A percentile compares a stretch with the other conserved stretches of the same genome.
Conservation (phyloP, 768 basidiomycete species). For the Lentinula sp. region DNA sequence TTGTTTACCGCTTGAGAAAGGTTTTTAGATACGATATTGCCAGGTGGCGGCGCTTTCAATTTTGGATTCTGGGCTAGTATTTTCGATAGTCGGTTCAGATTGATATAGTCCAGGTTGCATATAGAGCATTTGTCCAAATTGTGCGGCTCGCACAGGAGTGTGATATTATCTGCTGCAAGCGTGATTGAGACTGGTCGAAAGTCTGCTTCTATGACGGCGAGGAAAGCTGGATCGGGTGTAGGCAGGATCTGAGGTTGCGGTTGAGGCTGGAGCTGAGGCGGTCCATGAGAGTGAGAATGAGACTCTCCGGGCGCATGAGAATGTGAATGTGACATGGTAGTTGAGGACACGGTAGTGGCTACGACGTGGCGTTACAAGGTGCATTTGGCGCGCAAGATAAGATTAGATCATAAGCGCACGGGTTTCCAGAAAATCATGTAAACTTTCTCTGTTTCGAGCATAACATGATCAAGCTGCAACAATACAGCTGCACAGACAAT, state of each 20-base stretch:
- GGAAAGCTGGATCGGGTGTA: constrained; percentile 63
- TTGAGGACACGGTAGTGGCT: neutral
- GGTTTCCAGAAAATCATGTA: too few relatives aligned
- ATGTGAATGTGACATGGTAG: constrained; percentile 60
- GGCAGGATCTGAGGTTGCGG: constrained; percentile 31
- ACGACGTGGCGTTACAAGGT: neutral
- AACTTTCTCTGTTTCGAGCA: too few relatives aligned
- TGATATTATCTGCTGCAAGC: constrained; percentile 42
- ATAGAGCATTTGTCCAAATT: constrained; percentile 66
- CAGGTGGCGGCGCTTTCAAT: constrained; percentile 69
- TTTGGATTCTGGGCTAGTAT: constrained; percentile 64
- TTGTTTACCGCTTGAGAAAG: constrained; percentile 67
- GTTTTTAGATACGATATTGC: constrained; percentile 68
- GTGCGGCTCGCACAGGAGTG: constrained; percentile 62
- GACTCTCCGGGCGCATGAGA: constrained; percentile 54
- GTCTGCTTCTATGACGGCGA: constrained; percentile 72
- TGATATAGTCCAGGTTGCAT: constrained; percentile 69
- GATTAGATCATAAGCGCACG: too few relatives aligned
- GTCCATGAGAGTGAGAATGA: constrained; percentile 44
- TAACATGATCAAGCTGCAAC: too few relatives aligned
- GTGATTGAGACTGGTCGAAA: constrained; percentile 53
- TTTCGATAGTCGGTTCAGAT: constrained; percentile 71
- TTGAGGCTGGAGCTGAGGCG: constrained; percentile 26
- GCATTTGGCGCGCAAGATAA: too few relatives aligned
- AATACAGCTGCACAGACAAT: too few relatives aligned